These are phyloP conservation scores for Pueraria montana DNA, from an alignment of 306 rosid genomes.

Conservation along the genomic window DNA sequence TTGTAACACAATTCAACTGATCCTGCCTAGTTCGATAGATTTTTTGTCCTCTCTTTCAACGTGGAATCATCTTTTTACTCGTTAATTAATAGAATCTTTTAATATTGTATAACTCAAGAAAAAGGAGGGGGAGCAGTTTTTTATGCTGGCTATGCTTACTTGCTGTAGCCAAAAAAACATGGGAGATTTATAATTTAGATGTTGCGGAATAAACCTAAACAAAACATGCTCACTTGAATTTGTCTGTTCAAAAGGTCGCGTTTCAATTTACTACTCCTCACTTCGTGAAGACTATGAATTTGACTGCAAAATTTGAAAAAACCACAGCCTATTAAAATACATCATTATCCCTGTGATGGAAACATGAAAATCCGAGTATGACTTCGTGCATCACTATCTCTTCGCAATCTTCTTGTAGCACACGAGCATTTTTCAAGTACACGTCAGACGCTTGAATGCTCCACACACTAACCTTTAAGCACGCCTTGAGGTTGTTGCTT, in stretches of 20 bases:
- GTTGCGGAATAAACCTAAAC: slow-evolving; percentile 43
- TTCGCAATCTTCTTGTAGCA: slow-evolving; percentile 60
- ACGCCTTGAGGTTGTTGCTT: slow-evolving; percentile 49
- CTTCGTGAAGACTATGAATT: slow-evolving; percentile 49
- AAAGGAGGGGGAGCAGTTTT: too few species aligned
- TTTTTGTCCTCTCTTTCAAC: not conserved
- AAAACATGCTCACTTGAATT: slow-evolving; percentile 35
- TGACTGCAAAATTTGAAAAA: slow-evolving; percentile 67
- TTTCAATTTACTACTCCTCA: slow-evolving; percentile 53
- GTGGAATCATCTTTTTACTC: not conserved
- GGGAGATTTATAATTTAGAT: slow-evolving; percentile 32
- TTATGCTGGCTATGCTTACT: not conserved
- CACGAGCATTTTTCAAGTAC: slow-evolving; percentile 51
- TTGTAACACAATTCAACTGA: not conserved
- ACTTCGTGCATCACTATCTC: slow-evolving; percentile 57
- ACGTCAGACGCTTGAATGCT: slow-evolving; percentile 48
- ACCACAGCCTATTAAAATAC: slow-evolving; percentile 64
- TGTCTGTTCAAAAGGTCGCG: slow-evolving; percentile 47
- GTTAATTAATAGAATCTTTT: not conserved
- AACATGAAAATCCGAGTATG: slow-evolving; percentile 53
- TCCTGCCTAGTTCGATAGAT: not conserved
- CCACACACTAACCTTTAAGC: slow-evolving; percentile 52
- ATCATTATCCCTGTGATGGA: slow-evolving; percentile 48
- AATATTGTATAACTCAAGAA: not conserved
- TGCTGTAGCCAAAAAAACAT: not conserved